Evolutionary conservation across 192 early-diverging fungal species (phyloP), one percentile per base, ranked within the genome.

Genomic region (Entomortierella chlamydospora): DNA sequence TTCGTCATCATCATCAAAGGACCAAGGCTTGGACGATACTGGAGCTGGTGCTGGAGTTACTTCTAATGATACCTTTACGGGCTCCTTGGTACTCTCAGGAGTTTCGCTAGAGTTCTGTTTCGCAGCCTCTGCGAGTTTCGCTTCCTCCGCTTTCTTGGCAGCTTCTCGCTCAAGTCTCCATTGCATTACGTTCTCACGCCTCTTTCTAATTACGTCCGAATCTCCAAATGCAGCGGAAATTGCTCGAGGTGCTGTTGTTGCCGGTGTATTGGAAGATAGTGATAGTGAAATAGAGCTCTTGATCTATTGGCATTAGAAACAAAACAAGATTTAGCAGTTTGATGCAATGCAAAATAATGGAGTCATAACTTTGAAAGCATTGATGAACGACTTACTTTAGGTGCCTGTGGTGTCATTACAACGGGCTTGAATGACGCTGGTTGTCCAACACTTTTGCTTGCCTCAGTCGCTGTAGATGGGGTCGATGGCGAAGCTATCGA

Each of bases 141-240:
- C 80, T 33, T 88, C 83, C 37, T 90, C 73, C 20, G 70, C 67
- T 69, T 87, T 51, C 70, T 80, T 62, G 55, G 72, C 69, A 25
- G 80, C 80, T 61, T 88, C 89, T 61, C 87, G 87, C 70, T 93
- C 89, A 68, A 87, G 89, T 55, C 90, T 80, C 95, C 95, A 98
- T 81, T 93, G 88, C 54, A 93, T 90, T 17, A 97, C 69, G 34
- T 93, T 83, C 84, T 96, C 95, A 61, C 89, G 89, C 53, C 95
- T 73, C 72, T 93, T 89, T 41, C 93, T 84, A 41, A 87, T 91
- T 37, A 93, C 91, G 61, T 92, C 91, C 11, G 82, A 81, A 25
- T 87, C 74, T 56, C 74, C 81, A 29, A 74, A 70, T 29, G 74
- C 55, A 22, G 76, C 70, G 1, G 61, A 69, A 17, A 84, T 63